Base-by-base conservation (phyloP, 805 yeast species). In the Wickerhamiella azyma region DNA sequence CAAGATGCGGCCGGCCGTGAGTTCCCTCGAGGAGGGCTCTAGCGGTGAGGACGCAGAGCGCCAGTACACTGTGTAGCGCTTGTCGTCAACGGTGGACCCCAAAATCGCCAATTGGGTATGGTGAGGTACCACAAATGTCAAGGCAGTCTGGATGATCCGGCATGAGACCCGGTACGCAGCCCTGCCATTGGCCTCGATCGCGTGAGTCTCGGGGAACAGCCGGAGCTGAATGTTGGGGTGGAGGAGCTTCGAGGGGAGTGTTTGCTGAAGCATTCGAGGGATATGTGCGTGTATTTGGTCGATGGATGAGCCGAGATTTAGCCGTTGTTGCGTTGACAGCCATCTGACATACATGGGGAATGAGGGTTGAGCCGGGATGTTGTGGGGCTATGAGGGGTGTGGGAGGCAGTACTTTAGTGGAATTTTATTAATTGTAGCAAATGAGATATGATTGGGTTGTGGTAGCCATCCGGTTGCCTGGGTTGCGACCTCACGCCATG, bases 201-300 rank as follows among this genome's bases (percentile, higher is more conserved):
- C 51, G 38, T 55, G 61, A 8, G 57, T 45, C 44, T 56, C 62
- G 26, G 65, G 65, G 40, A 59, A 52, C 16, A 61, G 39, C 26
- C 47, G 51, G 39, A 62, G 52, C 10, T 46, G 41, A 36, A 62
- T 53, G 38, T 56, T 50, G 29, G 51, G 54, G 39, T 60, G 55
- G 33, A 62, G 50, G n/a, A 61, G 41, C 9, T 48, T 46, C 28
- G 46, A 26, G 2, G 64, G 62, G 38, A 60, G 49, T 1, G 53
- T 48, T 24, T 41, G 38, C 24, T 52, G 52, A 26, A 60, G 56
- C 46, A 61, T 46, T 9, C 41, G 41, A 10, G 66, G 65, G 29
- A 57, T 53, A 2, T 48, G 43, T 10, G 37, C 26, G 45, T 54
- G 55, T 37, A 62, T 49, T 10, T 30, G 39, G 21, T 55, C 56